These are phyloP conservation scores for Auriscalpium orientale DNA, from an alignment of 768 basidiomycete genomes.

Conservation along the genomic window DNA sequence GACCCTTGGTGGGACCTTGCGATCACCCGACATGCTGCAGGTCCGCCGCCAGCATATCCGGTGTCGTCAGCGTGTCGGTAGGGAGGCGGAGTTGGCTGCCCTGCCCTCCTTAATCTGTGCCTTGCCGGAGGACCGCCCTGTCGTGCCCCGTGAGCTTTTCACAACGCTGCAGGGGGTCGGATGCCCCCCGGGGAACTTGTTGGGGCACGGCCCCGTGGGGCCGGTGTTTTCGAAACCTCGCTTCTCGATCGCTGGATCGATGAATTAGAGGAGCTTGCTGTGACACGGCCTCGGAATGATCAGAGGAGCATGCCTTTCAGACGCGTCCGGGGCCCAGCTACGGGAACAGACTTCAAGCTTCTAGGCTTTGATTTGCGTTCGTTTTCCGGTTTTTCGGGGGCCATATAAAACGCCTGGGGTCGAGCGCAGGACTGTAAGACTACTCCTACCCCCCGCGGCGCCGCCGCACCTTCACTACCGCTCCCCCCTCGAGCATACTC, in stretches of 20 bases:
- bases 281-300: neutral
- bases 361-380: no score
- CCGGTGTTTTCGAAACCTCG: conserved; percentile 4
- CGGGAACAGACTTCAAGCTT: no score
- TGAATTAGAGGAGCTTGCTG: neutral
- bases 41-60: neutral
- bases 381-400: no score
- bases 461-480: no score
- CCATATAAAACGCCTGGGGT: no score
- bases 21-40: neutral
- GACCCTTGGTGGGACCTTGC: neutral
- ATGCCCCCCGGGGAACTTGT: neutral
- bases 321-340: neutral
- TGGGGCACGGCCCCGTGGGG: neutral
- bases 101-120: neutral
- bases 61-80: conserved; percentile 1
- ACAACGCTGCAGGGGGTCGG: conserved; percentile 5
- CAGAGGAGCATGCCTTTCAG: conserved; percentile 4
- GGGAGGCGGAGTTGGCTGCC: conserved; percentile 8
- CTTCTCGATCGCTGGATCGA: conserved; percentile 4
- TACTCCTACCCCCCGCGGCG: no score
- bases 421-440: no score
- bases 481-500: no score
- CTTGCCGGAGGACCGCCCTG: neutral
- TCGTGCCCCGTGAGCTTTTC: neutral